Evolutionary conservation across 163 green algal species (phyloP).

Genomic region (Scenedesmus sp.): DNA sequence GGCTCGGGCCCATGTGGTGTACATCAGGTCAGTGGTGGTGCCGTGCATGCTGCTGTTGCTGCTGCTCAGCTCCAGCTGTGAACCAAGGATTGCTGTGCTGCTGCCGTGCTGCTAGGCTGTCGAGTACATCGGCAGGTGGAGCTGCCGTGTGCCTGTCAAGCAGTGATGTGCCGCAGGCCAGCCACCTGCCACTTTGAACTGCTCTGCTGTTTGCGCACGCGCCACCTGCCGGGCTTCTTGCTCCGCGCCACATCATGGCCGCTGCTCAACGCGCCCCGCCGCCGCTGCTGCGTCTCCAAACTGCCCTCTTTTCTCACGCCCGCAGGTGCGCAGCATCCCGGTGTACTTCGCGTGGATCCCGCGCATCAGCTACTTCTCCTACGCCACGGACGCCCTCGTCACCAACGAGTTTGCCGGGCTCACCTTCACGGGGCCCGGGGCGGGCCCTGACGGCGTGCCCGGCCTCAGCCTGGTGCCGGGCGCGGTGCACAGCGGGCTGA

Average conservation of each 20-base stretch:
- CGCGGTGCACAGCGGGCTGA: constrained; percentile 46
- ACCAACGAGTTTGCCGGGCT: constrained; percentile 54
- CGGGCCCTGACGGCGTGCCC: not conserved
- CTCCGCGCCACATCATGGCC: not conserved
- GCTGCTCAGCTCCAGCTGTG: no score
- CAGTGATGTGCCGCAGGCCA: no score
- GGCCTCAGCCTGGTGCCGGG: not conserved
- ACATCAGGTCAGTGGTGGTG: no score
- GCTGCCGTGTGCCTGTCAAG: no score
- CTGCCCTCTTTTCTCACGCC: not conserved
- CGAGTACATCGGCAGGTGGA: no score
- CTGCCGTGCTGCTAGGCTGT: no score
- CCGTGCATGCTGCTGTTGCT: no score
- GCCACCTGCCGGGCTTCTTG: no score
- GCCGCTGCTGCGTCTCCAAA: not conserved
- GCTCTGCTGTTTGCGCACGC: no score
- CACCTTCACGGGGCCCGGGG: not conserved
- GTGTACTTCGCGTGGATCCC: constrained; percentile 58
- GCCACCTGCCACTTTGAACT: no score
- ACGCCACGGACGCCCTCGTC: constrained; percentile 49
- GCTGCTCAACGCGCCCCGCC: not conserved
- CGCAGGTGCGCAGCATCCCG: constrained; percentile 47
- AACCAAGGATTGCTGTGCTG: no score
- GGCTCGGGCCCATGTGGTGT: no score
- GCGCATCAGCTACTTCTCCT: constrained; percentile 54